phyloP scores from a whole-genome alignment of 2,329 filamentous ascomycete species.

The Nannizzia gypsea region DNA sequence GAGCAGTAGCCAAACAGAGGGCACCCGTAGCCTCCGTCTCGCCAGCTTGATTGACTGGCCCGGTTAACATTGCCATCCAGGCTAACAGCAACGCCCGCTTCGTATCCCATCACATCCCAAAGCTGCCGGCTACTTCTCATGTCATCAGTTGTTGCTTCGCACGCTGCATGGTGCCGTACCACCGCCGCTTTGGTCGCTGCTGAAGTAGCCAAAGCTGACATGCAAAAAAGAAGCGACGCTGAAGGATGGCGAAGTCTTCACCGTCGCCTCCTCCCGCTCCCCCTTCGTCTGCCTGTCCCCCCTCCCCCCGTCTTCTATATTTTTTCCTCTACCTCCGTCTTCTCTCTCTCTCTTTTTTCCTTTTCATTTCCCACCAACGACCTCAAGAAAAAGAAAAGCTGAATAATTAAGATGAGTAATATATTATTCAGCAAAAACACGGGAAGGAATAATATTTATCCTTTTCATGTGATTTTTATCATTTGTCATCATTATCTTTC shows the following conservation, averaged over 20 bases:
- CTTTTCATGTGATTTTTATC: not conserved
- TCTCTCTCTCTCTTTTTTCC: not conserved
- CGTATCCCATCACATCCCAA: not conserved
- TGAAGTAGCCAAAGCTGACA: not conserved
- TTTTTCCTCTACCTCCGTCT: not conserved
- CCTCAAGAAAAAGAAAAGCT: not conserved
- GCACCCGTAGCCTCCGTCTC: not conserved
- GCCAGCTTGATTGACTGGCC: not conserved
- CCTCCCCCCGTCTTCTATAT: not conserved
- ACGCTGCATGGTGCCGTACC: not conserved
- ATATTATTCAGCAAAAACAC: not conserved
- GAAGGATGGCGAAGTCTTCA: not conserved
- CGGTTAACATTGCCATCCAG: not conserved
- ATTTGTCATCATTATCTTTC: not conserved
- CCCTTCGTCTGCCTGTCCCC: not conserved
- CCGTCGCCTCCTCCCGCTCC: not conserved
- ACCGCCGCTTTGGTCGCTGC: not conserved
- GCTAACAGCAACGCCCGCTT: not conserved
- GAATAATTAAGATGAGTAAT: not conserved
- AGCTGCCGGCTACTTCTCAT: not conserved
- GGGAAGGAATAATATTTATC: not conserved
- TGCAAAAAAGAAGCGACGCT: not conserved
- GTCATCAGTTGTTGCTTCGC: not conserved
- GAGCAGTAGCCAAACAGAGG: not conserved
- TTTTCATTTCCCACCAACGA: not conserved